phyloP scores from a whole-genome alignment of 2,329 filamentous ascomycete genomes.

The Ceratocystis diversiconidia region DNA sequence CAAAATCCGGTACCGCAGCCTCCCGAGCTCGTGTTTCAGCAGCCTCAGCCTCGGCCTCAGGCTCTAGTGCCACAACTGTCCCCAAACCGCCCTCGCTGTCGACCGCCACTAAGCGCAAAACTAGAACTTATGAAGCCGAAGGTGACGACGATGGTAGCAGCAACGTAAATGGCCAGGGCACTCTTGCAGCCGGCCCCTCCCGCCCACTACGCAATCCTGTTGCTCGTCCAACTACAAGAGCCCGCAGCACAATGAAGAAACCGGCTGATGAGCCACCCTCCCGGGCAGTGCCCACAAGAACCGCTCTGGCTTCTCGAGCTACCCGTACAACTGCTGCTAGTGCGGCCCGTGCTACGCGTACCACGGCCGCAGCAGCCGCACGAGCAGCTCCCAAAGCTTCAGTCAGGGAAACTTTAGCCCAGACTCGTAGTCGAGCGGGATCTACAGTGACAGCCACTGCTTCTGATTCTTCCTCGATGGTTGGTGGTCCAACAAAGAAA shows the following conservation, averaged over 20 bases:
- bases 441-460: conserved; percentile 5
- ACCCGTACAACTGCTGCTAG: conserved; percentile 24
- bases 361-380: conserved; percentile 21
- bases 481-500: conserved; percentile 28
- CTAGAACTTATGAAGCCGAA: conserved; percentile 38
- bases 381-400: conserved; percentile 19
- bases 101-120: conserved; percentile 32
- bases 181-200: conserved; percentile 22
- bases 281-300: conserved; percentile 25
- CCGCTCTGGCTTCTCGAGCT: conserved; percentile 19
- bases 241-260: conserved; percentile 4
- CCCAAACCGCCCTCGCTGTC: neutral
- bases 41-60: conserved; percentile 14
- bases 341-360: conserved; percentile 22
- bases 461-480: conserved; percentile 7
- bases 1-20: conserved; percentile 35
- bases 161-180: conserved; percentile 27
- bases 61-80: neutral
- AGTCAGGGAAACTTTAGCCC: neutral
- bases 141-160: conserved; percentile 33
- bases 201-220: neutral
- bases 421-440: neutral
- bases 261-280: conserved; percentile 25
- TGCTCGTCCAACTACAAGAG: neutral
- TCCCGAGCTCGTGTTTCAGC: conserved; percentile 32